Percentiles rank a stretch among this genome's conserved stretches.
phyloP scores from a whole-genome alignment of 352 stramenopile species.

The Pythium folliculosum region DNA sequence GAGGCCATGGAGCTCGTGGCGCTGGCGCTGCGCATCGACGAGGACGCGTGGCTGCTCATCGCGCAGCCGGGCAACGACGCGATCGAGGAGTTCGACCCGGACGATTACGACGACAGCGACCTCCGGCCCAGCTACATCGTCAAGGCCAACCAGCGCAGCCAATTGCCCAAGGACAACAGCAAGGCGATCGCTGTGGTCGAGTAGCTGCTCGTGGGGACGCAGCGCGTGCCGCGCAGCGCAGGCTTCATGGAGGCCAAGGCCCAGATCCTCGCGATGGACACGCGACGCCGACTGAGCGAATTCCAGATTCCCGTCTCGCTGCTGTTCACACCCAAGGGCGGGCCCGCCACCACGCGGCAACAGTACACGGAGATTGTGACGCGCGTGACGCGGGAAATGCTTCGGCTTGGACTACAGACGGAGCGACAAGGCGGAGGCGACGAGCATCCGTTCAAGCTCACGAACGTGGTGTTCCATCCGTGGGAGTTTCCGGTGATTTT shows the following conservation, averaged over 20 bases:
- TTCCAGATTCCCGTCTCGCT: slow-evolving; percentile 17
- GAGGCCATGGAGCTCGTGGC: slow-evolving; percentile 26
- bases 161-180: slow-evolving; percentile 4
- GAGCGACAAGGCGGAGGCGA: background rate
- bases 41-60: slow-evolving; percentile 9
- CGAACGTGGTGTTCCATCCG: slow-evolving; percentile 7
- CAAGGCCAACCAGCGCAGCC: slow-evolving; percentile 8
- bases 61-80: background rate
- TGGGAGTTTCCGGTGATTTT: slow-evolving; percentile 5
- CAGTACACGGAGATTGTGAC: slow-evolving; percentile 13
- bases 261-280: slow-evolving; percentile 10
- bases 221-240: background rate
- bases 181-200: slow-evolving; percentile 11
- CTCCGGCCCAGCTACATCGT: slow-evolving; percentile 15
- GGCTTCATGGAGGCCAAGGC: background rate
- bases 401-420: background rate
- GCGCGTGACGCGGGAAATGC: background rate
- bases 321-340: slow-evolving; percentile 1
- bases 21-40: slow-evolving; percentile 17
- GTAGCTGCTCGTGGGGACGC: background rate
- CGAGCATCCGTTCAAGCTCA: slow-evolving; percentile 16
- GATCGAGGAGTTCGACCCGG: slow-evolving; percentile 16
- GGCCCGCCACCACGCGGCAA: background rate
- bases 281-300: background rate
- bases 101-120: slow-evolving; percentile 23